phyloP scores from a whole-genome alignment of 225 moss, liverwort and hornwort species.

The Bryum argenteum region DNA sequence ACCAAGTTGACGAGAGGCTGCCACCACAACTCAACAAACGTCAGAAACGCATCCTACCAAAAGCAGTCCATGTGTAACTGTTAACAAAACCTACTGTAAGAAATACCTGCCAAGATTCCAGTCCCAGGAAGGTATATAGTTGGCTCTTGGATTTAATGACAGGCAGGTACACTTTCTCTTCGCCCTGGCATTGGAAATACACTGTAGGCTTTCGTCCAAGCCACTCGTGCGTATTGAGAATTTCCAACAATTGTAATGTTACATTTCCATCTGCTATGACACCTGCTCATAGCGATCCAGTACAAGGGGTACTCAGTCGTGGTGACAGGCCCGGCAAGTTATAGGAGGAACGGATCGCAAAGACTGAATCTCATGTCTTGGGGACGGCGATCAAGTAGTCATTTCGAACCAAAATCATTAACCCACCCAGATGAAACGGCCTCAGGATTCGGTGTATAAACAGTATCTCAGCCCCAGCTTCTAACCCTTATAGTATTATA shows the following conservation, averaged over 20 bases:
- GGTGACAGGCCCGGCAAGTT: background rate
- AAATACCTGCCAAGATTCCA: conserved; percentile 92
- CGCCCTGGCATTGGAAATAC: conserved; percentile 74
- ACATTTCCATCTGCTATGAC: conserved; percentile 89
- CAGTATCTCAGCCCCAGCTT: too few relatives aligned
- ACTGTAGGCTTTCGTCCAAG: conserved; percentile 70
- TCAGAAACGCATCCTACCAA: conserved; percentile 6
- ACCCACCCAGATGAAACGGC: too few relatives aligned
- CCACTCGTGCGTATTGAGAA: conserved; percentile 91
- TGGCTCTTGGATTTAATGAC: conserved; percentile 68
- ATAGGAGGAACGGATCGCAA: background rate
- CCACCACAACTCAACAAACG: conserved; percentile 16
- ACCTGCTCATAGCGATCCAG: conserved; percentile 48
- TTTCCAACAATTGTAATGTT: conserved; percentile 71
- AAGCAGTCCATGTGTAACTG: conserved; percentile 14
- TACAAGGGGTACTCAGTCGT: conserved; percentile 1
- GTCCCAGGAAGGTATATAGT: conserved; percentile 65
- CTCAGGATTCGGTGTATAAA: too few relatives aligned
- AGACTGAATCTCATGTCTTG: background rate
- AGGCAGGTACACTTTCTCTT: conserved; percentile 71
- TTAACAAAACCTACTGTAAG: background rate
- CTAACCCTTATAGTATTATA: too few relatives aligned
- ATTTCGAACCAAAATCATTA: too few relatives aligned
- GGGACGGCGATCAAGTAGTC: background rate
- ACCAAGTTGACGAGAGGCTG: conserved; percentile 85